Conservation (phyloP, 1,139 yeast species). For the Magnusiomyces suaveolens region DNA sequence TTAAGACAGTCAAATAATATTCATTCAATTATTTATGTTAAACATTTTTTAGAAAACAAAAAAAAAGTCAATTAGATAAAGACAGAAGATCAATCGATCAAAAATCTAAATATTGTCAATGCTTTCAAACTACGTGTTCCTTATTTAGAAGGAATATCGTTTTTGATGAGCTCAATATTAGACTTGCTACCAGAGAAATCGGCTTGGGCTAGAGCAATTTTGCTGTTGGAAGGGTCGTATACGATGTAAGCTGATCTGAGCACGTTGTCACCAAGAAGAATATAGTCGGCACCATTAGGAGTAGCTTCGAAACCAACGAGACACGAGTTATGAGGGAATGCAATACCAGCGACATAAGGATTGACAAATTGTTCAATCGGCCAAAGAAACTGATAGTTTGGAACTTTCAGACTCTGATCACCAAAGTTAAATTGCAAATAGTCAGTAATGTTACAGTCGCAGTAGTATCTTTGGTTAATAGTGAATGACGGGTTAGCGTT, state of each 20-base stretch:
- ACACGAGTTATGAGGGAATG: conserved; percentile 33
- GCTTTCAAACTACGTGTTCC: too few species aligned
- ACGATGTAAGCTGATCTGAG: conserved; percentile 47
- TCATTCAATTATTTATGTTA: too few species aligned
- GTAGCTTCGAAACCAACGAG: conserved; percentile 29
- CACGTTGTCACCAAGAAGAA: conserved; percentile 42
- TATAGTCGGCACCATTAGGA: conserved; percentile 27
- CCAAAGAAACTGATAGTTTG: conserved; percentile 38
- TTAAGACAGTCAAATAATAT: too few species aligned
- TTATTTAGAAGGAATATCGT: conserved; percentile 19
- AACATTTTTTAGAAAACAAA: too few species aligned
- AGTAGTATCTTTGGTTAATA: conserved; percentile 31
- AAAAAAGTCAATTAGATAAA: too few species aligned
- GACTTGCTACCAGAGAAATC: conserved; percentile 23
- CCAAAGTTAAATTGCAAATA: conserved; percentile 38
- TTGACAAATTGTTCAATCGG: conserved; percentile 30
- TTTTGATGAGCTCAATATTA: conserved; percentile 26
- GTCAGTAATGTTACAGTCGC: conserved; percentile 33
- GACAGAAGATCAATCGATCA: too few species aligned
- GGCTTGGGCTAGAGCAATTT: conserved; percentile 47
- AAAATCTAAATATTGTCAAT: too few species aligned
- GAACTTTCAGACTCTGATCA: conserved; percentile 40
- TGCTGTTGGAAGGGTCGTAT: conserved; percentile 43
- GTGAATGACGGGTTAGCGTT: conserved; percentile 34
- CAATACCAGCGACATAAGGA: conserved; percentile 25